These are phyloP conservation scores for Wickerhamomyces queroliae DNA, from an alignment of 805 yeast species.

Conservation along the genomic window DNA sequence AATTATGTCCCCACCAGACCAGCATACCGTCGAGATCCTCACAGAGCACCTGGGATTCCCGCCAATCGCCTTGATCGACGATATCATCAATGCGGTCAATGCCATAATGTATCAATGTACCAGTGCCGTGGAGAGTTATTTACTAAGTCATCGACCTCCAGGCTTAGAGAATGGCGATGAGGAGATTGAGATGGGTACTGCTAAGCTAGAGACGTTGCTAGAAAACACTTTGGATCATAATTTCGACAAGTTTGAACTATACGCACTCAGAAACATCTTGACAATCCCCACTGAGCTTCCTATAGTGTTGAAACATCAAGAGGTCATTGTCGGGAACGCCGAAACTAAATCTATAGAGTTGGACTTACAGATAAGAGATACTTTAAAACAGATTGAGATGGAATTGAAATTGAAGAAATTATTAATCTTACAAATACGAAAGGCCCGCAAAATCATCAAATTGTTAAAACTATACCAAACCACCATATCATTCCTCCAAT, in stretches of 20 bases:
- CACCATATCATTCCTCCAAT: conserved; percentile 24
- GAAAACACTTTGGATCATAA: conserved; percentile 74
- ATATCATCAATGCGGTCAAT: conserved; percentile 82
- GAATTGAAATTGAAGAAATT: conserved; percentile 39
- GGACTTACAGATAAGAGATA: conserved; percentile 26
- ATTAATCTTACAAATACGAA: conserved; percentile 32
- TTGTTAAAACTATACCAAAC: conserved; percentile 27
- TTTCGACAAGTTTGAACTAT: conserved; percentile 82
- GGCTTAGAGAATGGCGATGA: conserved; percentile 17
- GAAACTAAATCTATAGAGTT: conserved; percentile 16
- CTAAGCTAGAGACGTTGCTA: conserved; percentile 67
- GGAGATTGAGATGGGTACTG: conserved; percentile 75
- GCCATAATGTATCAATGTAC: conserved; percentile 80
- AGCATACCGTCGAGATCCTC: conserved; percentile 41
- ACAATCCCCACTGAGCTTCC: conserved; percentile 69
- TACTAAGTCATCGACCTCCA: conserved; percentile 28
- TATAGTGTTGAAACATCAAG: conserved; percentile 65
- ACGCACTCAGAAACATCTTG: conserved; percentile 71
- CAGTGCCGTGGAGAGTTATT: conserved; percentile 65
- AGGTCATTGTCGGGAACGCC: conserved; percentile 32
- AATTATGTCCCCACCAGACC: conserved; percentile 13
- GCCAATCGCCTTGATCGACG: conserved; percentile 79
- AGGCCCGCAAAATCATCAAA: conserved; percentile 30
- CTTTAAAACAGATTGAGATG: conserved; percentile 33
- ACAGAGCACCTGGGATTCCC: conserved; percentile 87